Percentiles rank a stretch among this genome's conserved stretches.
These are phyloP conservation scores for Boletus huronensis DNA, from an alignment of 768 basidiomycete genomes.

Conservation along the genomic window DNA sequence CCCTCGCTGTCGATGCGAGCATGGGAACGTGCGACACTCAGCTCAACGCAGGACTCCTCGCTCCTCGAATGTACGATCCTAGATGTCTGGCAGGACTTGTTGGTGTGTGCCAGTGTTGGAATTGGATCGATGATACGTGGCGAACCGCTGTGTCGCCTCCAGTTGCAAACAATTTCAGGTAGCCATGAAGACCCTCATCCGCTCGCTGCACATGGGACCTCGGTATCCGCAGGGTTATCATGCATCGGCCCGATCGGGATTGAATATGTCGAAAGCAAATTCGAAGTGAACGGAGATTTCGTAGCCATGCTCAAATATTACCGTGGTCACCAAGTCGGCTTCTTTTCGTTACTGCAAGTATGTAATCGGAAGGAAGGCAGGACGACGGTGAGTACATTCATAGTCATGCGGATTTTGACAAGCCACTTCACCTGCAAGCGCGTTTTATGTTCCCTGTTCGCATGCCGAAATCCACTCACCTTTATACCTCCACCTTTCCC, in stretches of 20 bases:
- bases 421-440: neutral
- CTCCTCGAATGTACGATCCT: neutral
- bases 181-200: neutral
- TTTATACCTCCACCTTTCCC: neutral
- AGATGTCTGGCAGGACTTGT: neutral
- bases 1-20: neutral
- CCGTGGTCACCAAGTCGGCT: too few relatives aligned
- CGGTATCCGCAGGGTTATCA: neutral
- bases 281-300: neutral
- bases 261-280: neutral
- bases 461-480: neutral
- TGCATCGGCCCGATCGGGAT: too few relatives aligned
- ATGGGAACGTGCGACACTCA: neutral
- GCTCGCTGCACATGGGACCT: neutral
- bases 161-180: neutral
- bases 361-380: neutral
- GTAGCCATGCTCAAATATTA: neutral
- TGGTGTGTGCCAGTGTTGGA: neutral
- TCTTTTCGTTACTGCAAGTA: neutral
- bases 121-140: neutral
- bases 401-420: neutral
- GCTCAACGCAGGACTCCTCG: neutral
- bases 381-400: neutral
- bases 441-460: neutral
- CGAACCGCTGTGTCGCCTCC: neutral